Percentiles rank a stretch among this genome's conserved stretches.
Conservation (phyloP, 2,329 filamentous ascomycete genomes). For the Trichothecium sympodiale region DNA sequence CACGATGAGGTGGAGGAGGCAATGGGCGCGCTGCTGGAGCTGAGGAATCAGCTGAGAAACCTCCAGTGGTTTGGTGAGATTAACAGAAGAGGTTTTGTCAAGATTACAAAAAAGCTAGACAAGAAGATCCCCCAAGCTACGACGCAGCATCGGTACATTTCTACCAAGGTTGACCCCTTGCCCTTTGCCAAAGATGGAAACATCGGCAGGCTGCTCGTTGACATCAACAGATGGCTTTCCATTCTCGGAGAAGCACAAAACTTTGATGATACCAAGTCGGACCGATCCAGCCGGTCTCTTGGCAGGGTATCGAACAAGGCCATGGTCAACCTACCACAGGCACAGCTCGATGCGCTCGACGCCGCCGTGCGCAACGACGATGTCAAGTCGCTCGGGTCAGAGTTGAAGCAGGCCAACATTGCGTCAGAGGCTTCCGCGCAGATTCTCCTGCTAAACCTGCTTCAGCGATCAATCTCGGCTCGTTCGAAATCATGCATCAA, state of each 20-base stretch:
- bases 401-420: constrained; percentile 47
- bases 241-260: constrained; percentile 66
- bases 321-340: constrained; percentile 58
- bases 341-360: constrained; percentile 61
- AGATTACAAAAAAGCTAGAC: constrained; percentile 98
- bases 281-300: constrained; percentile 64
- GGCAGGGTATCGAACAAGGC: constrained; percentile 67
- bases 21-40: constrained; percentile 78
- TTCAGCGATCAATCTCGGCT: constrained; percentile 66
- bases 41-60: constrained; percentile 79
- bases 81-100: constrained; percentile 87
- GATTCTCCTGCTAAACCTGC: constrained; percentile 62
- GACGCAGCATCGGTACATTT: constrained; percentile 76
- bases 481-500: constrained; percentile 59
- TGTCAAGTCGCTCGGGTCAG: constrained; percentile 39
- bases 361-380: constrained; percentile 61
- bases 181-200: constrained; percentile 69
- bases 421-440: constrained; percentile 33
- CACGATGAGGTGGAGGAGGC: constrained; percentile 85
- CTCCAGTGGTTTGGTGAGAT: constrained; percentile 97
- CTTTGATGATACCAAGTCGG: constrained; percentile 64
- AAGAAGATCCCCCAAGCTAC: constrained; percentile 75
- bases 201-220: constrained; percentile 34
- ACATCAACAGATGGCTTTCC: constrained; percentile 88
- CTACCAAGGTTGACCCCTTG: constrained; percentile 80